Base-by-base conservation (phyloP, 768 basidiomycete species). In the Obba rivulosa region DNA sequence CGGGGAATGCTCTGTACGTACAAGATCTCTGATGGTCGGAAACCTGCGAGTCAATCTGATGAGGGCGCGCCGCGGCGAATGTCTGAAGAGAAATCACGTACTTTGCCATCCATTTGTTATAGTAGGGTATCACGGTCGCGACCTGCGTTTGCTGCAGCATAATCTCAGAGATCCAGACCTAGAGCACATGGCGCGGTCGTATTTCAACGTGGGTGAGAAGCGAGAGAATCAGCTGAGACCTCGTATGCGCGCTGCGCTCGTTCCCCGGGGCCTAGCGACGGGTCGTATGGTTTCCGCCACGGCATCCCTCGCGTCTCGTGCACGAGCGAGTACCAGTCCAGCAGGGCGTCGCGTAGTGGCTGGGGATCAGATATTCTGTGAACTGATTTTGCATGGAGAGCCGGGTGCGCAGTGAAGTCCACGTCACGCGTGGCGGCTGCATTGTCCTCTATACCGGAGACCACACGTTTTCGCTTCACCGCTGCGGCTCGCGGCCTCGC, bases 71-170 rank as follows among this genome's bases (percentile, higher is more conserved):
- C 31, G 34, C 18, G 37, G 11, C 3, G 42, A 10, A 23, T 3
- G 51, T 34, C 24, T 52, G 16, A 48, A 7, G 35, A 34, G 23
- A 35, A 18, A 18, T 36, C 16, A 69, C 78, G 50, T 53, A 89
- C 88, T 74, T 84, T 56, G 73, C 70, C 76, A 94, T 89, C 92
- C 92, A 98, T 20, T 77, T 76, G 45, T 79, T 83, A 65, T 90
- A 98, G 66, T 96, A 98, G 1, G 88, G 88, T 57, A 94, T 92
- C n/a, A 95, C 92, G 1, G 92, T 92, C 4, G 68, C 76, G 28
- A 96, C 93, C 64, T 95, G 92, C 0, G 94, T 97, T 66, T 98
- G 94, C 65, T 98, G 94, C 2, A 94, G 74, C 94, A 96, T 96
- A 49, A 96, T 84, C 68, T 97, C 92, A 13, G 85, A 89, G 20